Evolutionary conservation across 148 eudicot species (phyloP).

Genomic region (Rhododendron ferrugineum): DNA sequence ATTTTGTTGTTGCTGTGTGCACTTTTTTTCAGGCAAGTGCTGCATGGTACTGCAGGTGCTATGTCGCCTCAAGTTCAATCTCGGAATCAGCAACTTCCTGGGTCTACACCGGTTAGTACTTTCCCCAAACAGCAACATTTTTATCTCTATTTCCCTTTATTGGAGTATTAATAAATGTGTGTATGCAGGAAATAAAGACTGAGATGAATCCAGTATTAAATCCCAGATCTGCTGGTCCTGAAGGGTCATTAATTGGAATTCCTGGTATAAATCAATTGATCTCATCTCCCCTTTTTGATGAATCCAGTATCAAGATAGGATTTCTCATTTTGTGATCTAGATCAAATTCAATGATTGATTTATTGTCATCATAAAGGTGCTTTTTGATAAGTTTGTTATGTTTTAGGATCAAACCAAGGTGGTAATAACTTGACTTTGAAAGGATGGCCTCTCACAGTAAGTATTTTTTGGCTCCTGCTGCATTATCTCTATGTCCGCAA

Average conservation of each 20-base stretch:
- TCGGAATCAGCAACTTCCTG: slow-evolving; percentile 81
- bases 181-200: slow-evolving; percentile 54
- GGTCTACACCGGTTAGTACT: slow-evolving; percentile 38
- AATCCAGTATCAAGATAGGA: neutral
- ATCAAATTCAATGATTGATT: neutral
- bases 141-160: neutral
- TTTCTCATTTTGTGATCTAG: neutral
- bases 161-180: slow-evolving; percentile 3
- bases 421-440: slow-evolving; percentile 61
- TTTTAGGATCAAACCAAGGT: slow-evolving; percentile 61
- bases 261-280: slow-evolving; percentile 38
- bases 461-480: slow-evolving; percentile 14
- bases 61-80: slow-evolving; percentile 78
- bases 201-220: slow-evolving; percentile 49
- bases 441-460: slow-evolving; percentile 84
- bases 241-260: slow-evolving; percentile 56
- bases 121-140: neutral
- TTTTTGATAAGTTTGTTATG: slow-evolving; percentile 19
- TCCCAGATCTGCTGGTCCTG: slow-evolving; percentile 49
- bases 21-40: slow-evolving; percentile 62
- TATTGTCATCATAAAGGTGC: neutral
- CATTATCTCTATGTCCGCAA: neutral
- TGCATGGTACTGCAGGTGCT: slow-evolving; percentile 85
- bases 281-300: neutral
- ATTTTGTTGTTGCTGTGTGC: neutral